Percentiles rank a stretch among this genome's conserved stretches.
phyloP scores from a whole-genome alignment of 805 yeast species.

The Pichia gijzeniarum region DNA sequence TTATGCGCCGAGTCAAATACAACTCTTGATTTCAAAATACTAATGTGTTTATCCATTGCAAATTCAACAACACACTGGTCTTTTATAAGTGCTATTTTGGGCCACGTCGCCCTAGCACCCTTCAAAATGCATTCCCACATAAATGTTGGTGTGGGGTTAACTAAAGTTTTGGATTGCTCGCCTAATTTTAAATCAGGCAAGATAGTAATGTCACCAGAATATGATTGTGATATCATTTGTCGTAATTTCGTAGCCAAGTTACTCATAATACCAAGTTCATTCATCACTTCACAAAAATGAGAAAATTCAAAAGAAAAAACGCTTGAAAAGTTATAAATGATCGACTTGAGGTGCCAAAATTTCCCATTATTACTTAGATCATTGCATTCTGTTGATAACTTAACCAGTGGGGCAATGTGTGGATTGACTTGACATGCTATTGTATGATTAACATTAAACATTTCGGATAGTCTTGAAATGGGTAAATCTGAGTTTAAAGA shows the following conservation, averaged over 20 bases:
- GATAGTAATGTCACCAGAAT: conserved; percentile 91
- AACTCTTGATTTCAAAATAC: conserved; percentile 55
- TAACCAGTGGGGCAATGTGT: conserved; percentile 85
- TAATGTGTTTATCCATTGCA: conserved; percentile 74
- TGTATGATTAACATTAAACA: conserved; percentile 96
- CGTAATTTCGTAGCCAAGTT: conserved; percentile 66
- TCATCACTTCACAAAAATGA: conserved; percentile 66
- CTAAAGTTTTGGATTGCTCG: conserved; percentile 58
- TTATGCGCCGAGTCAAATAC: conserved; percentile 29
- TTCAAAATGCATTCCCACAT: conserved; percentile 61
- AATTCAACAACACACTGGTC: conserved; percentile 91
- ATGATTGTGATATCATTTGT: conserved; percentile 76
- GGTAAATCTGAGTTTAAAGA: conserved; percentile 95
- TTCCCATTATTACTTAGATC: conserved; percentile 45
- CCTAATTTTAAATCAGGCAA: conserved; percentile 63
- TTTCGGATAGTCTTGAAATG: conserved; percentile 80
- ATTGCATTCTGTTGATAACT: conserved; percentile 51
- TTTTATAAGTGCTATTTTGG: conserved; percentile 73
- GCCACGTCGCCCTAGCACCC: conserved; percentile 95
- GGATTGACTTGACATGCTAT: conserved; percentile 98
- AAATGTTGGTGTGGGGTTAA: conserved; percentile 78
- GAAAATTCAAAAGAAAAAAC: conserved; percentile 61
- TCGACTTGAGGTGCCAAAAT: conserved; percentile 41
- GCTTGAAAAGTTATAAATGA: conserved; percentile 45
- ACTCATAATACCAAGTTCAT: conserved; percentile 71